Percentiles rank a stretch among this genome's conserved stretches.
phyloP scores from a whole-genome alignment of 2,329 filamentous ascomycete genomes.

The Aureobasidium pullulans region DNA sequence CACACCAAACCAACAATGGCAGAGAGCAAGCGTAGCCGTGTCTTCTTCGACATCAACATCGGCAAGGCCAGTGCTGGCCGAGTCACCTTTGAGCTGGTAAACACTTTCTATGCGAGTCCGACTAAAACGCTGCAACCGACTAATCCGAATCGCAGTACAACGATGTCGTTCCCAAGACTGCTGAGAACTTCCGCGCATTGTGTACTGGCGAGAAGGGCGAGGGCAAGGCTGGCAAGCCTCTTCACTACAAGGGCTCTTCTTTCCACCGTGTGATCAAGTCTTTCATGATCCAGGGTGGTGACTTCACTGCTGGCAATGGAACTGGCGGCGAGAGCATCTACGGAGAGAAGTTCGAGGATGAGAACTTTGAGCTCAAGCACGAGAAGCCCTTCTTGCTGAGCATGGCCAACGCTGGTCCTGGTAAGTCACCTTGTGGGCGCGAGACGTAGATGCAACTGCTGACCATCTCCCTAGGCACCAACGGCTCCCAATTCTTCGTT shows the following conservation, averaged over 20 bases:
- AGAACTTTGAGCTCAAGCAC: constrained; percentile 90
- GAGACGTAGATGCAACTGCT: not conserved
- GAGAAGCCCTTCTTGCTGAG: constrained; percentile 87
- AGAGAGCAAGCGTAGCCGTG: constrained; percentile 54
- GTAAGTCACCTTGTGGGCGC: constrained; percentile 40
- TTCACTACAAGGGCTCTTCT: constrained; percentile 84
- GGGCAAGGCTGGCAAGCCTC: constrained; percentile 71
- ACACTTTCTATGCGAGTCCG: constrained; percentile 22
- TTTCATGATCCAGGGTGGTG: constrained; percentile 98
- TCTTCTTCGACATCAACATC: constrained; percentile 90
- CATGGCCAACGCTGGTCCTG: constrained; percentile 95
- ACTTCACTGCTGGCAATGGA: constrained; percentile 91
- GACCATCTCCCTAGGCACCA: constrained; percentile 58
- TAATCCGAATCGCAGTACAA: constrained; percentile 29
- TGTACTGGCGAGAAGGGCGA: constrained; percentile 92
- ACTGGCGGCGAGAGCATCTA: constrained; percentile 97
- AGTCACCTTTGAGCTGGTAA: constrained; percentile 75
- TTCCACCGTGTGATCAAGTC: constrained; percentile 98
- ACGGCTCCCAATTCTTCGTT: constrained; percentile 97
- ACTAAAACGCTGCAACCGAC: not conserved
- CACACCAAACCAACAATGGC: constrained; percentile 9
- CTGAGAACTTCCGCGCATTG: constrained; percentile 89
- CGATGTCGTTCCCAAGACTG: constrained; percentile 80
- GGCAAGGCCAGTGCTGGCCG: constrained; percentile 67
- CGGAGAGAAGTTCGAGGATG: constrained; percentile 92